Evolutionary conservation across 1,139 yeast species (phyloP).

Genomic region (Groenewaldozyma auringiensis): DNA sequence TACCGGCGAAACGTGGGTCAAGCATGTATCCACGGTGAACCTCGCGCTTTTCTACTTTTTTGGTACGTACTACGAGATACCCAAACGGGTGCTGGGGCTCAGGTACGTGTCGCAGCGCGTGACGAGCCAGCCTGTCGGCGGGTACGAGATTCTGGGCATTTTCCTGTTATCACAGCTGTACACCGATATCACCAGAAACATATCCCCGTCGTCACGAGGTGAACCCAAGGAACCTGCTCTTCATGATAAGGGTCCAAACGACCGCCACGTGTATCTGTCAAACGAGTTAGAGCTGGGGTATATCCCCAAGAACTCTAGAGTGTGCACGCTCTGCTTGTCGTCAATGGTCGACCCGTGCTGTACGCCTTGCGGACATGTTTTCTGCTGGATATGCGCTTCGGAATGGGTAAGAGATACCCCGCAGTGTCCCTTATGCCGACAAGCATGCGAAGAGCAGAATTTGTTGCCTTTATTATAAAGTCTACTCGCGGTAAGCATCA

Average conservation of each 20-base stretch:
- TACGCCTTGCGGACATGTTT: constrained; percentile 86
- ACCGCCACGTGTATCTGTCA: constrained; percentile 41
- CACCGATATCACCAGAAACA: constrained; percentile 7
- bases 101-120: constrained; percentile 47
- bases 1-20: constrained; percentile 6
- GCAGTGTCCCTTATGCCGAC: constrained; percentile 91
- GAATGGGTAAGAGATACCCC: constrained; percentile 85
- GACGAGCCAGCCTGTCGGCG: constrained; percentile 37
- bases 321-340: constrained; percentile 77
- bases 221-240: background rate
- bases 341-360: constrained; percentile 76
- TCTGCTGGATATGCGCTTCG: constrained; percentile 85
- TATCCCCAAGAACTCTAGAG: constrained; percentile 61
- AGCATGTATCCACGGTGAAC: constrained; percentile 44
- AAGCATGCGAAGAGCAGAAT: constrained; percentile 63
- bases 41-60: constrained; percentile 72
- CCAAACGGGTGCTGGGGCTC: constrained; percentile 71
- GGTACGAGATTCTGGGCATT: constrained; percentile 73
- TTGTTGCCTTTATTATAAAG: constrained; percentile 46
- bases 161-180: constrained; percentile 55
- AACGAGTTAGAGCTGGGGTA: constrained; percentile 55
- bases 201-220: background rate
- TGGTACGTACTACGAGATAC: constrained; percentile 71
- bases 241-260: background rate
- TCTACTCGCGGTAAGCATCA: too few species aligned